Evolutionary conservation across 1,284 basidiomycete genomes (phyloP).

Genomic region (Rhodotorula mucilaginosa): DNA sequence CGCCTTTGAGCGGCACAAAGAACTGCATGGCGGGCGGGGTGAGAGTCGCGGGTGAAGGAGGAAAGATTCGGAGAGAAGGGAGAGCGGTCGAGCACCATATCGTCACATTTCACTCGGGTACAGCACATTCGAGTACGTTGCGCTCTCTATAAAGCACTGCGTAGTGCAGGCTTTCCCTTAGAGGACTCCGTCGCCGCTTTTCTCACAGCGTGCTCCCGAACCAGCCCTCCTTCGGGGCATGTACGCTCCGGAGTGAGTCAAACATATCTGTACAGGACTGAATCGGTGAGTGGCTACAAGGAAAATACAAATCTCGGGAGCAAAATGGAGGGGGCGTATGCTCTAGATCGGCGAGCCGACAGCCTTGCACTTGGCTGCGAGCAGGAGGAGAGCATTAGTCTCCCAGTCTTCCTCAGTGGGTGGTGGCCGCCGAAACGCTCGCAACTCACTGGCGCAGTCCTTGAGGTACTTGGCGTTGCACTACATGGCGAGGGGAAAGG

Average conservation of each 20-base stretch:
- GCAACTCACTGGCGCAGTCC: conserved; percentile 14
- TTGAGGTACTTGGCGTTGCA: conserved; percentile 37
- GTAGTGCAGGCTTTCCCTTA: too few relatives aligned
- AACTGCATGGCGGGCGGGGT: conserved; percentile 15
- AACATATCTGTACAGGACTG: background rate
- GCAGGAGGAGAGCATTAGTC: background rate
- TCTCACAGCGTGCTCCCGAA: too few relatives aligned
- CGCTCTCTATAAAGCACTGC: too few relatives aligned
- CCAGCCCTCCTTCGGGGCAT: too few relatives aligned
- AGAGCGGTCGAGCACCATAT: background rate
- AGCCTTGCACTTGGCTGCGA: conserved; percentile 23
- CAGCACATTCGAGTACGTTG: too few relatives aligned
- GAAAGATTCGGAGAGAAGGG: background rate
- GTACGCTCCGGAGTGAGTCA: background rate
- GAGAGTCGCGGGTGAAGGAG: background rate
- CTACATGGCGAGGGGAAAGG: background rate
- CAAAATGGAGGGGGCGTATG: background rate
- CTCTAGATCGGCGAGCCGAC: conserved; percentile 29
- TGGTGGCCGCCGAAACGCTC: background rate
- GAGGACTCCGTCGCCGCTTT: too few relatives aligned
- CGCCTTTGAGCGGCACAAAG: conserved; percentile 18
- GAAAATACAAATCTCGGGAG: background rate
- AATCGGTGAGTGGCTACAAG: background rate
- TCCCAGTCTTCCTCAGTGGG: background rate
- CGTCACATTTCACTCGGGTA: too few relatives aligned